Base-by-base conservation (phyloP, 179 eudicot genomes). In the Pouteria campechiana region DNA sequence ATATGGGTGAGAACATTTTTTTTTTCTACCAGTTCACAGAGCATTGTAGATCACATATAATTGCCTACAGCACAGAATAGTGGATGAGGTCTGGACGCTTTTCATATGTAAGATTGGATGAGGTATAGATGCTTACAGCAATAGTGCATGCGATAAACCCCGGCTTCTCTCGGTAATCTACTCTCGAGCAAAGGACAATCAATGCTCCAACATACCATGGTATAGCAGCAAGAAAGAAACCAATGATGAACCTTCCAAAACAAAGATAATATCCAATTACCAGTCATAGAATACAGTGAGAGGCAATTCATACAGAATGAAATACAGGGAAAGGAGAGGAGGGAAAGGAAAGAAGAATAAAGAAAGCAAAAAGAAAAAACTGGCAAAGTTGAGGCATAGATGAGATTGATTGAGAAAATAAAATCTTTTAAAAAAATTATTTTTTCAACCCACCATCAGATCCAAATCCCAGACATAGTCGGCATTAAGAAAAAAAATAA, bases 171-270 rank as follows among this genome's bases (percentile, higher is more conserved):
- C 98, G 63, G 52, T 60, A 68, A 32, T 85, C 87, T 37, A 77
- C 64, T 48, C 73, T 64, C 64, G 72, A 65, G 46, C 89, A 90
- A 36, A 90, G 27, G 24, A 78, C 57, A 40, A 85, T 30, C 44
- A 85, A 31, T 20, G 81, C 98, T 5, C 72, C 98, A 61, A 70
- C 17, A 67, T 90, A 90, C 98, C 98, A 90, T 14, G 95, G 98
- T 41, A 90, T 54, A 52, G 73, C 95, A 72, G 69, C 98, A 45
- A 90, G 54, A 68, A 90, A 79, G 75, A 90, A 81, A 6, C 98
- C 98, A 55, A 83, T 64, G 20, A 88, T 75, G 50, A 88, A 88
- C 86, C 98, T 90, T 59, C 67, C 69, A 32, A 65, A 60, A 18
- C 32, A 29, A 4, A 36, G 5, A 10, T 22, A 40, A 37, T 14